Conservation (phyloP, 2,329 filamentous ascomycete genomes). For the Fusarium algeriense region DNA sequence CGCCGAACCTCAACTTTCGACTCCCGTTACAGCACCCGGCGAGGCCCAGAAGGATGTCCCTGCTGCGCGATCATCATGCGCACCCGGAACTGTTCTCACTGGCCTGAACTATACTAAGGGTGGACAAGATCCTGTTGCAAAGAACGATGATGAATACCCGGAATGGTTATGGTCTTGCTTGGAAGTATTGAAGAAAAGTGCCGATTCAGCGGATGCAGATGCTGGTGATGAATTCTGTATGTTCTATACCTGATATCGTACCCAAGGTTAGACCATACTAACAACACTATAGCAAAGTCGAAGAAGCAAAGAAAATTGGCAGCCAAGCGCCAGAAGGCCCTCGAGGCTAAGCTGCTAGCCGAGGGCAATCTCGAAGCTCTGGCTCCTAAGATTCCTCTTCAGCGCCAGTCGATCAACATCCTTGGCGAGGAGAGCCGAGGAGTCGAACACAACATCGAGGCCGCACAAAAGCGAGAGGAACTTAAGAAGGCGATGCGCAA, state of each 20-base stretch:
- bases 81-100: conserved; percentile 76
- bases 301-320: conserved; percentile 83
- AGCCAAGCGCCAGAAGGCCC: conserved; percentile 70
- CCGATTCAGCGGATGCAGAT: conserved; percentile 62
- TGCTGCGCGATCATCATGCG: conserved; percentile 63
- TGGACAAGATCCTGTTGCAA: conserved; percentile 77
- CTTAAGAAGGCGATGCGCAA: conserved; percentile 78
- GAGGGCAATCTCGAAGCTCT: conserved; percentile 75
- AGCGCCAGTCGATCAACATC: conserved; percentile 83
- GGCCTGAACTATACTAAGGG: conserved; percentile 85
- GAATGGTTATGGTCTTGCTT: conserved; percentile 83
- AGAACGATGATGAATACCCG: conserved; percentile 82
- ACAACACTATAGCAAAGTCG: conserved; percentile 74
- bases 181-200: conserved; percentile 68
- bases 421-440: conserved; percentile 62
- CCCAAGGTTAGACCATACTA: conserved; percentile 19
- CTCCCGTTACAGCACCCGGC: conserved; percentile 50
- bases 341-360: conserved; percentile 71
- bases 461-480: conserved; percentile 67
- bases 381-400: conserved; percentile 77
- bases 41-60: conserved; percentile 49
- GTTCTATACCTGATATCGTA: conserved; percentile 51
- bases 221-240: conserved; percentile 84
- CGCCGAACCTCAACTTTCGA: conserved; percentile 55
- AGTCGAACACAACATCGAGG: conserved; percentile 60